These are phyloP conservation scores for Cystofilobasidium capitatum DNA, from an alignment of 768 basidiomycete genomes.

Conservation along the genomic window DNA sequence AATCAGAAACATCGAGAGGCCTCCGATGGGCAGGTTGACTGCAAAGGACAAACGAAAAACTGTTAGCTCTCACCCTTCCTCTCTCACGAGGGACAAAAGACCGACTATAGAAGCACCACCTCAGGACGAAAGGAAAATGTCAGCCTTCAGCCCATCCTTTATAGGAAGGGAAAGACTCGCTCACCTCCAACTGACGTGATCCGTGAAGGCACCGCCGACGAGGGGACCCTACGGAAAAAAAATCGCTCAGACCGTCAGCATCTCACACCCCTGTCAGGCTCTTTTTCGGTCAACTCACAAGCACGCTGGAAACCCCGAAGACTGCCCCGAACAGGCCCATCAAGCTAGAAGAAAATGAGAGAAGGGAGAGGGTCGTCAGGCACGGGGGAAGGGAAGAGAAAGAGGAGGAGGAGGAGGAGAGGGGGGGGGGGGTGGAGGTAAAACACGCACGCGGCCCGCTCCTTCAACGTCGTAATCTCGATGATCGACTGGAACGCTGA, in stretches of 20 bases:
- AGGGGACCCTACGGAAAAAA: conserved; percentile 42
- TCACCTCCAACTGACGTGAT: conserved; percentile 34
- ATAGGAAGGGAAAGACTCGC: not conserved
- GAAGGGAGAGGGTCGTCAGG: too few relatives aligned
- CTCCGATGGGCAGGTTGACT: conserved; percentile 26
- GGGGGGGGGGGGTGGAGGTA: too few relatives aligned
- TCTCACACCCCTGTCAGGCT: conserved; percentile 44
- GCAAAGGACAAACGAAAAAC: not conserved
- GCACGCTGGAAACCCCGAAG: conserved; percentile 18
- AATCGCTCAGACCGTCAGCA: too few relatives aligned
- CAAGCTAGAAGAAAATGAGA: too few relatives aligned
- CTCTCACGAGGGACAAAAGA: too few relatives aligned
- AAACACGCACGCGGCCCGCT: conserved; percentile 28
- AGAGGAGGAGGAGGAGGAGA: too few relatives aligned
- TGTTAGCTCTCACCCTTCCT: too few relatives aligned
- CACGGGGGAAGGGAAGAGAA: too few relatives aligned
- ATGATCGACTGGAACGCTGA: conserved; percentile 31
- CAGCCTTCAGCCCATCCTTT: not conserved
- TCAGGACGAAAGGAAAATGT: too few relatives aligned
- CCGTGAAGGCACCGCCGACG: conserved; percentile 45
- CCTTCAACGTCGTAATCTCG: conserved; percentile 28
- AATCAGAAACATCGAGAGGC: conserved; percentile 1
- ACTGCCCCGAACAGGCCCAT: conserved; percentile 37
- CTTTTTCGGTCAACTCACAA: conserved; percentile 39
- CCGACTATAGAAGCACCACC: too few relatives aligned